phyloP scores from a whole-genome alignment of 2,329 filamentous ascomycete genomes.

The Fusarium sp. region DNA sequence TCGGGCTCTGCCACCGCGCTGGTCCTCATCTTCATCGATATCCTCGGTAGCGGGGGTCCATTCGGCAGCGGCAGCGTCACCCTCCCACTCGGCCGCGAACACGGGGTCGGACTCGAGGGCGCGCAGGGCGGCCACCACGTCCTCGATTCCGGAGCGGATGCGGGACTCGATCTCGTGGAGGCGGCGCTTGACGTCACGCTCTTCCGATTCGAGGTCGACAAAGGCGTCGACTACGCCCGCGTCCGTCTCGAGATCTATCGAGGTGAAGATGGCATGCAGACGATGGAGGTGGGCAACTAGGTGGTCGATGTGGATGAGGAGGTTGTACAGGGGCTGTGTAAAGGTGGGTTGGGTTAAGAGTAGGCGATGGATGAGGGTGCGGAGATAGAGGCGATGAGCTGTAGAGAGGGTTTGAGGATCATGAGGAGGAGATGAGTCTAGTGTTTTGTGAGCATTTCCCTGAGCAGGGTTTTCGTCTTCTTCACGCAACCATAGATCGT shows the following conservation, averaged over 20 bases:
- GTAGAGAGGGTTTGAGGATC: conserved; percentile 87
- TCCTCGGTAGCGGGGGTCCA: conserved; percentile 13
- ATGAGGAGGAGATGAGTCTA: conserved; percentile 53
- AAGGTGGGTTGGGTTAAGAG: conserved; percentile 73
- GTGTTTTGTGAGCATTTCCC: conserved; percentile 38
- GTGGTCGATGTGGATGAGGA: conserved; percentile 81
- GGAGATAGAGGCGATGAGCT: conserved; percentile 82
- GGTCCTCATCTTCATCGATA: conserved; percentile 13
- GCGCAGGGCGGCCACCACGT: conserved; percentile 68
- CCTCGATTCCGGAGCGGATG: conserved; percentile 75
- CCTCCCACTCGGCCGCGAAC: conserved; percentile 59
- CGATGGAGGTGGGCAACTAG: conserved; percentile 81
- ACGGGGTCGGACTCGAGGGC: conserved; percentile 56
- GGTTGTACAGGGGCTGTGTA: conserved; percentile 71
- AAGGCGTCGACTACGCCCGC: conserved; percentile 83
- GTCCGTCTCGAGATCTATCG: conserved; percentile 83
- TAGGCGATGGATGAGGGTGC: conserved; percentile 72
- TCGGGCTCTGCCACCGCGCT: conserved; percentile 32
- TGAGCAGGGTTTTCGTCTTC: conserved; percentile 18
- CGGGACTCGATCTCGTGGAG: conserved; percentile 71
- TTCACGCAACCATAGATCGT: conserved; percentile 45
- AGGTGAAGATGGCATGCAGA: conserved; percentile 79
- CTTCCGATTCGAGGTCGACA: conserved; percentile 77
- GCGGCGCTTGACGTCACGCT: conserved; percentile 72
- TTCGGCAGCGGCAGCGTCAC: conserved; percentile 37